A percentile compares a stretch with the other conserved stretches of the same genome.
These are phyloP conservation scores for Candida golubevii DNA, from an alignment of 805 yeast species.

Conservation along the genomic window DNA sequence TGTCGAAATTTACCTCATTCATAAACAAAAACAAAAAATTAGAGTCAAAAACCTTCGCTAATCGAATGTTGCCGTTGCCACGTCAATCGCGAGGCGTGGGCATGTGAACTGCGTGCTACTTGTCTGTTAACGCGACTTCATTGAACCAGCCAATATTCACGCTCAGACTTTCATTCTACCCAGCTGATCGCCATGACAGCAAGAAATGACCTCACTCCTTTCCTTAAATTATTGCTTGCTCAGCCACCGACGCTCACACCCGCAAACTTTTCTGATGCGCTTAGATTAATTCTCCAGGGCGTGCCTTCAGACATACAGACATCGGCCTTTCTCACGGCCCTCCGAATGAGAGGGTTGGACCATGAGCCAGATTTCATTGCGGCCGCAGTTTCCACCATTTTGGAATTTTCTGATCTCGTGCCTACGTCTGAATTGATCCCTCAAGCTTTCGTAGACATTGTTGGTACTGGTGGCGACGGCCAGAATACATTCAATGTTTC, in stretches of 20 bases:
- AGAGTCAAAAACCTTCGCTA: no score
- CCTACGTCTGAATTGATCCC: constrained; percentile 40
- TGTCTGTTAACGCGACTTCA: no score
- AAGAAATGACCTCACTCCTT: constrained; percentile 44
- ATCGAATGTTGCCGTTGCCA: no score
- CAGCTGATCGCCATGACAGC: constrained; percentile 5
- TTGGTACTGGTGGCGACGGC: constrained; percentile 99
- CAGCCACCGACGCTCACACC: constrained; percentile 63
- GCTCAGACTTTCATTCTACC: no score
- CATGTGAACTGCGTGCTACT: no score
- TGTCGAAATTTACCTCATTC: no score
- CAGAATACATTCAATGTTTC: constrained; percentile 96
- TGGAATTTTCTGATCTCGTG: constrained; percentile 60
- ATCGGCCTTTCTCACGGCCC: constrained; percentile 74
- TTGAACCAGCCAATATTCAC: no score
- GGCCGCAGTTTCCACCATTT: constrained; percentile 73
- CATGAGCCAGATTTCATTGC: constrained; percentile 79
- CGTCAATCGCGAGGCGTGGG: no score
- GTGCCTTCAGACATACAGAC: constrained; percentile 64
- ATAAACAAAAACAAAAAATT: no score
- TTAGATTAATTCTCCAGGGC: constrained; percentile 56
- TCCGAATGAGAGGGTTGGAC: constrained; percentile 71
- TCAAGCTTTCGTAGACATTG: constrained; percentile 74
- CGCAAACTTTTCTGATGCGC: constrained; percentile 58
- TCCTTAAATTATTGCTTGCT: constrained; percentile 57